These are phyloP conservation scores for Phanerochaete sordida DNA, from an alignment of 768 basidiomycete genomes.

Conservation along the genomic window DNA sequence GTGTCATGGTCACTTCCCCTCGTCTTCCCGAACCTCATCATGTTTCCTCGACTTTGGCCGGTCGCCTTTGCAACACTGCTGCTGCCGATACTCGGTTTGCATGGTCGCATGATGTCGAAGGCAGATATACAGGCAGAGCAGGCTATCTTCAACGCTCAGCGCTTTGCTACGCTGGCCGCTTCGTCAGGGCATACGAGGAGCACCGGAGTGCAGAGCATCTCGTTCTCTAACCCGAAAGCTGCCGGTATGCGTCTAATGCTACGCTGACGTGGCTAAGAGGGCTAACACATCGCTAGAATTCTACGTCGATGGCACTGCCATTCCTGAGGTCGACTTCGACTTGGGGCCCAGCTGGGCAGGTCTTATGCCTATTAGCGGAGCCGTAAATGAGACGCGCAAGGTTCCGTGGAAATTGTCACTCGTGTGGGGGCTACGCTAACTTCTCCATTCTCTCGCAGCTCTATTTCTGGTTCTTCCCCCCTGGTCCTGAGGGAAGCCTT, in stretches of 20 bases:
- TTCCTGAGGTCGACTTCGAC: constrained; percentile 71
- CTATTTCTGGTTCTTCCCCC: constrained; percentile 85
- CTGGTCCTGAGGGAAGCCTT: constrained; percentile 64
- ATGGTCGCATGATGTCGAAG: constrained; percentile 26
- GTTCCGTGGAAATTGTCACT: constrained; percentile 2
- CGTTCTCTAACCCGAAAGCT: constrained; percentile 54
- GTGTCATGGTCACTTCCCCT: neutral
- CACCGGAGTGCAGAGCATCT: constrained; percentile 51
- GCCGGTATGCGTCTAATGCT: neutral
- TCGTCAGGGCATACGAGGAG: constrained; percentile 11
- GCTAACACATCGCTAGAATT: no score
- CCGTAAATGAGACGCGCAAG: constrained; percentile 57
- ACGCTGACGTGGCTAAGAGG: no score
- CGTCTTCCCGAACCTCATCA: neutral
- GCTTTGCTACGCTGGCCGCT: constrained; percentile 24
- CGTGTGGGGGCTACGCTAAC: neutral
- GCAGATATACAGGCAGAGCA: constrained; percentile 43
- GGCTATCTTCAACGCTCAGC: constrained; percentile 44
- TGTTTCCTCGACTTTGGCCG: neutral
- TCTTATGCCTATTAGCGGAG: constrained; percentile 62
- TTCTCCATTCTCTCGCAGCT: constrained; percentile 43
- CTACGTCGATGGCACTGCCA: constrained; percentile 60
- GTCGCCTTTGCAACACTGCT: neutral
- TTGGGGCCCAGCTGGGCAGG: constrained; percentile 77
- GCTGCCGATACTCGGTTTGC: neutral